Evolutionary conservation across 2,329 filamentous ascomycete species (phyloP), one percentile per base, ranked within the genome.

Genomic region (Venturia asperata): DNA sequence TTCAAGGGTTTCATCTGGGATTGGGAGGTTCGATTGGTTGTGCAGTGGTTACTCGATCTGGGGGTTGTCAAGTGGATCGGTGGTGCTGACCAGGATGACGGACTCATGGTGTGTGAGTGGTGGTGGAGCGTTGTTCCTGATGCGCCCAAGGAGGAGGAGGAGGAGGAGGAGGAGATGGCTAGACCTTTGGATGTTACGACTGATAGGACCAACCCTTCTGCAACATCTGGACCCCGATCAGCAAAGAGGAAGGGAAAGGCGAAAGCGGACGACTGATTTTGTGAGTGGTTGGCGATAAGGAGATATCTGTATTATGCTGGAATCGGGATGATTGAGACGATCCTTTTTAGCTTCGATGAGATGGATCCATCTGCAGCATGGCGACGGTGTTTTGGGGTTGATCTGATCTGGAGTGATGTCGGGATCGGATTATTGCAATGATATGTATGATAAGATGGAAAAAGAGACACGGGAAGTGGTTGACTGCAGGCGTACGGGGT

Each of bases 21-120:
- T 17, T 80, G 79, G 78, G 79, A 81, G 68, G 70, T 78, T 10
- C 70, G 72, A 64, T 52, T 76, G 45, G 63, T 79, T 62, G 68
- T 81, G 55, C 70, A 72, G 15, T 81, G 79, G 79, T 58, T 79
- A 69, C 69, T 70, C 13, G 63, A 68, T n/a, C 71, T 72, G 27
- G 71, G 70, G 34, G 65, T 55, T 7, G 64, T 41, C 37, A 64
- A 58, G 17, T 56, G 61, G 61, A n/a, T 58, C 30, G 52, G 52
- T 58, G 52, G 52, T 21, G 15, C 37, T n/a, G 30, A 19, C 37
- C 13, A 39, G 11, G 47, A 64, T 37, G 45, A 42, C 39, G 56
- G 64, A 1, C 30, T 45, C 19, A 56, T 41, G 41, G 61, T 61
- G 13, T 37, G 27, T 13, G 64, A 64, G 37, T 66, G 64, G 64